Conservation (phyloP, 257 asterid genomes). For the Penstemon barbatus region DNA sequence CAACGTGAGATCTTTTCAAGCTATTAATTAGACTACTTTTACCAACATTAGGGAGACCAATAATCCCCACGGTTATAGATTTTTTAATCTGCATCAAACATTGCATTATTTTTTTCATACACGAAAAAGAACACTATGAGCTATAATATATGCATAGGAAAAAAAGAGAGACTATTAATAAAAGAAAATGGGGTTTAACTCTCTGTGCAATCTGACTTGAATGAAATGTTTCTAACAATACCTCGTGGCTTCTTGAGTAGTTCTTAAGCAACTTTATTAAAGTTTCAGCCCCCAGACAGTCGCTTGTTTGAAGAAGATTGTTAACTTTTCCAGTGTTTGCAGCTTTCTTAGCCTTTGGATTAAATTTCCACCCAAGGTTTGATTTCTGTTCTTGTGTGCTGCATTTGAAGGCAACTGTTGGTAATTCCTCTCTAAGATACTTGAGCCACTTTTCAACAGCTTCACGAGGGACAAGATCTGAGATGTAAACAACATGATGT, state of each 20-base stretch:
- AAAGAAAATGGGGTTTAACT: neutral
- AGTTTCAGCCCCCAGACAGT: constrained; percentile 92
- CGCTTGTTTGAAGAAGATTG: constrained; percentile 74
- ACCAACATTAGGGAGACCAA: constrained; percentile 98
- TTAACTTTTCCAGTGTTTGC: constrained; percentile 38
- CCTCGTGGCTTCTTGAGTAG: constrained; percentile 78
- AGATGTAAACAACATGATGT: constrained; percentile 14
- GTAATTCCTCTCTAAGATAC: constrained; percentile 92
- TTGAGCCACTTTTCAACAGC: constrained; percentile 93
- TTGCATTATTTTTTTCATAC: constrained; percentile 14
- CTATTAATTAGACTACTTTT: constrained; percentile 95
- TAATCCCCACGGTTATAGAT: constrained; percentile 88
- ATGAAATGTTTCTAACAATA: constrained; percentile 12
- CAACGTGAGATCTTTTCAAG: constrained; percentile 86
- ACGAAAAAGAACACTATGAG: neutral
- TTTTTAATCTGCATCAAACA: constrained; percentile 69
- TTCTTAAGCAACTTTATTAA: constrained; percentile 78
- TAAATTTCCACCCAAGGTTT: constrained; percentile 92
- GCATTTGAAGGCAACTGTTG: constrained; percentile 89
- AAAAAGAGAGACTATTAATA: neutral
- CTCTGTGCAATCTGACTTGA: neutral
- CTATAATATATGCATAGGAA: neutral
- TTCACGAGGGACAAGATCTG: constrained; percentile 97
- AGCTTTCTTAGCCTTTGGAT: constrained; percentile 50
- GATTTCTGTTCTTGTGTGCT: constrained; percentile 96